A percentile compares a stretch with the other conserved stretches of the same genome.
phyloP scores from a whole-genome alignment of 2,329 filamentous ascomycete genomes.

The Chrysoporthe deuterocubensis region DNA sequence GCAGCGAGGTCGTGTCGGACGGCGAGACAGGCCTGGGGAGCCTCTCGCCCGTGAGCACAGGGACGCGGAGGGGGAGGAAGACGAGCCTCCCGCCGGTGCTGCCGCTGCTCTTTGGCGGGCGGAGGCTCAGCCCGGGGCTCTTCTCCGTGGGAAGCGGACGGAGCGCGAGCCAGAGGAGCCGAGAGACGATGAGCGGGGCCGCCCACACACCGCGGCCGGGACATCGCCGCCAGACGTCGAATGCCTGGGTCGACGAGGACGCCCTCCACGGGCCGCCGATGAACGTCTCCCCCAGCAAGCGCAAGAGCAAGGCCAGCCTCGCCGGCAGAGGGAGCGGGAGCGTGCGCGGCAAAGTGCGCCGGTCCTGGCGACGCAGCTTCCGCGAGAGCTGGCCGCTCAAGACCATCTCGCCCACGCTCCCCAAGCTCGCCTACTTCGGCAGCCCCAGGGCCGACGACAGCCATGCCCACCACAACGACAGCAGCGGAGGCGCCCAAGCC shows the following conservation, averaged over 20 bases:
- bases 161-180: not conserved
- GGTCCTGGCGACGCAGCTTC: conserved; percentile 26
- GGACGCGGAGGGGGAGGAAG: conserved; percentile 17
- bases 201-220: conserved; percentile 20
- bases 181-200: conserved; percentile 10
- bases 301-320: conserved; percentile 34
- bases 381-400: conserved; percentile 37
- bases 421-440: conserved; percentile 32
- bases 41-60: not conserved
- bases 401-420: conserved; percentile 42
- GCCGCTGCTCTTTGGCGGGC: conserved; percentile 34
- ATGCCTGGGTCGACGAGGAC: conserved; percentile 55
- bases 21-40: conserved; percentile 1
- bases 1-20: conserved; percentile 1
- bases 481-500: not conserved
- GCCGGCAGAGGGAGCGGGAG: conserved; percentile 34
- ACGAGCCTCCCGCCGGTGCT: conserved; percentile 20
- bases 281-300: conserved; percentile 24
- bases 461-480: not conserved
- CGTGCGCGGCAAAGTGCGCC: conserved; percentile 9
- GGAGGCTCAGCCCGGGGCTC: conserved; percentile 16
- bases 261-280: conserved; percentile 53
- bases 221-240: conserved; percentile 36
- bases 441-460: not conserved
- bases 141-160: conserved; percentile 12